Evolutionary conservation across 2,329 filamentous ascomycete genomes (phyloP).

Genomic region (Endocalyx cinctus): DNA sequence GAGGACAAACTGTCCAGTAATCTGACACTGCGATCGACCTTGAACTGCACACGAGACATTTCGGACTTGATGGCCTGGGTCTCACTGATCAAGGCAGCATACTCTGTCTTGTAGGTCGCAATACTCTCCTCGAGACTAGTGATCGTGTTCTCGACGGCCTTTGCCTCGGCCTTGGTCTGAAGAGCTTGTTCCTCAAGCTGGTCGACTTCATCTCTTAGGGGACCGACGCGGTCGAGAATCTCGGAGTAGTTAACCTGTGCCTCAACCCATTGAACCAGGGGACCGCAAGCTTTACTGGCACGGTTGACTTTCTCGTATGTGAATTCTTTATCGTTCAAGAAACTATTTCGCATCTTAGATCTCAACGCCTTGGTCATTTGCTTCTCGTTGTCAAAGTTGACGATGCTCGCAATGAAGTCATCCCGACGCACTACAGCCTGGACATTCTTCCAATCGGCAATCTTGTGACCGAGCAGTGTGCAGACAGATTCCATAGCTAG

Average conservation of each 20-base stretch:
- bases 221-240: slow-evolving; percentile 90
- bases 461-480: slow-evolving; percentile 85
- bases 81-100: slow-evolving; percentile 91
- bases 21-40: slow-evolving; percentile 93
- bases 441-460: slow-evolving; percentile 86
- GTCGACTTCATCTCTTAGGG: slow-evolving; percentile 82
- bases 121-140: slow-evolving; percentile 82
- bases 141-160: slow-evolving; percentile 86
- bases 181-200: slow-evolving; percentile 83
- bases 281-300: slow-evolving; percentile 94
- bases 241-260: slow-evolving; percentile 98
- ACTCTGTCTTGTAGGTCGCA: slow-evolving; percentile 91
- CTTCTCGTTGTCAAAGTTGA: slow-evolving; percentile 92
- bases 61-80: slow-evolving; percentile 96
- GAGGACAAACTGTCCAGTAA: slow-evolving; percentile 93
- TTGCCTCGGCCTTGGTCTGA: slow-evolving; percentile 88
- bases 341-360: slow-evolving; percentile 88
- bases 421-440: slow-evolving; percentile 84
- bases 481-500: slow-evolving; percentile 95
- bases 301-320: slow-evolving; percentile 95
- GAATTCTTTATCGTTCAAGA: slow-evolving; percentile 88
- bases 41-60: slow-evolving; percentile 95
- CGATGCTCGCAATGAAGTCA: slow-evolving; percentile 96
- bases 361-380: slow-evolving; percentile 85
- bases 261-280: slow-evolving; percentile 92